Conservation (phyloP, 768 basidiomycete genomes). For the Vararia minispora region DNA sequence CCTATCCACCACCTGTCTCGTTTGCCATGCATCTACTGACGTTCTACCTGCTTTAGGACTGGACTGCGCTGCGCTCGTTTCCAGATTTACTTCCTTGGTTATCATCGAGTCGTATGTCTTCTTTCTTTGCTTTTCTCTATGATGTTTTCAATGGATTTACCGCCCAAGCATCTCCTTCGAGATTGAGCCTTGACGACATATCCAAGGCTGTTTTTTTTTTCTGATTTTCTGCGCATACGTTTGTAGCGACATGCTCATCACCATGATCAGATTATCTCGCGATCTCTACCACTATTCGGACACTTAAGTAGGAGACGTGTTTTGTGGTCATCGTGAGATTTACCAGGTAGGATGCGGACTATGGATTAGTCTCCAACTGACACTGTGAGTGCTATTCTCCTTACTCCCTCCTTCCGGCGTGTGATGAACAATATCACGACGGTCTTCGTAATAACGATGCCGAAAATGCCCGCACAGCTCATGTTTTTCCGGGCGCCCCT, state of each 20-base stretch:
- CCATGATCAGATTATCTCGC: too few species aligned
- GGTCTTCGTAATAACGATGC: conserved; percentile 79
- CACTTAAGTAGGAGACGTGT: neutral
- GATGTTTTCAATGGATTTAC: conserved; percentile 78
- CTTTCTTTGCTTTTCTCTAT: conserved; percentile 16
- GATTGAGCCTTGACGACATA: conserved; percentile 52
- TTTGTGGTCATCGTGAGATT: neutral
- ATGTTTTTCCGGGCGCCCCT: conserved; percentile 69
- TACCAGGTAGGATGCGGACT: neutral
- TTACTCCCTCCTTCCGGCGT: conserved; percentile 8
- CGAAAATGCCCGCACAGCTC: conserved; percentile 95
- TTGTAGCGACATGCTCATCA: neutral
- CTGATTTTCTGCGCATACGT: conserved; percentile 30
- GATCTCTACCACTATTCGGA: too few species aligned
- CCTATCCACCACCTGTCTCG: conserved; percentile 55
- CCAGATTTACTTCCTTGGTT: neutral
- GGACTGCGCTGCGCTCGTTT: too few species aligned
- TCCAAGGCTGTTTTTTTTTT: conserved; percentile 73
- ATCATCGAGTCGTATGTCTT: conserved; percentile 23
- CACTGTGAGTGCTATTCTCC: conserved; percentile 26
- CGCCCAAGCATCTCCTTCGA: conserved; percentile 51
- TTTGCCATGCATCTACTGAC: neutral
- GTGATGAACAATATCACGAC: conserved; percentile 80
- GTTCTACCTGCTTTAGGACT: neutral
- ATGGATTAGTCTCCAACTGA: neutral